Base-by-base conservation (phyloP, 352 stramenopile species). In the Globisporangium echinulatum region DNA sequence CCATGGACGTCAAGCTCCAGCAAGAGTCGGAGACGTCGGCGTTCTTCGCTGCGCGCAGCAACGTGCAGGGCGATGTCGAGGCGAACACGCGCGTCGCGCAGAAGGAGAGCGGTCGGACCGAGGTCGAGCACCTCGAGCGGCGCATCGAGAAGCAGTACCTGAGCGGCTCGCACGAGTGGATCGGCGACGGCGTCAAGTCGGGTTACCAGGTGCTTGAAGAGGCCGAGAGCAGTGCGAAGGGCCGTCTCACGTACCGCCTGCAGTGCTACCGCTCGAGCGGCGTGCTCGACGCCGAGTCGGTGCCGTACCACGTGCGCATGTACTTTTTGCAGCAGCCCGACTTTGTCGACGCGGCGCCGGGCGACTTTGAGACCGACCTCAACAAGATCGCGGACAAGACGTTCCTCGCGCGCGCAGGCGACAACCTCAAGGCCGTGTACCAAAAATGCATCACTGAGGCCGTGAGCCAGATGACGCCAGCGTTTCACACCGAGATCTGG, bases 231-330 rank as follows among this genome's bases (percentile, higher is more conserved):
- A 44, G 10, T 5, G 63, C 66, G 44, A 88, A 91, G 69, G 60
- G 63, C 52, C 74, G 72, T 62, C 78, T 73, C 65, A 85, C 78
- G 4, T 90, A 90, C 74, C 79, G 84, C 53, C 79, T 93, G 62
- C 84, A 93, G 63, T 93, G 84, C 80, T 93, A 93, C 75, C 84
- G 84, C 57, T 89, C 79, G 14, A 85, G 70, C 55, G 83, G 83
- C 40, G 78, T 93, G 64, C 63, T 93, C n/a, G 83, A 93, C 65
- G 62, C 81, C 4, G 59, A 70, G n/a, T 57, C 75, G 13, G 80
- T 93, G 57, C 83, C 83, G 4, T 91, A 81, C 56, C 84, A 93
- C 66, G 80, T 93, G 62, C 81, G 84, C 64, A 87, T 93, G 74
- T 93, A 93, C 67, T 93, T 93, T 63, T 56, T 93, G 50, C 79